Evolutionary conservation across 2,329 filamentous ascomycete genomes (phyloP).

Genomic region (Aspergillus sp.): DNA sequence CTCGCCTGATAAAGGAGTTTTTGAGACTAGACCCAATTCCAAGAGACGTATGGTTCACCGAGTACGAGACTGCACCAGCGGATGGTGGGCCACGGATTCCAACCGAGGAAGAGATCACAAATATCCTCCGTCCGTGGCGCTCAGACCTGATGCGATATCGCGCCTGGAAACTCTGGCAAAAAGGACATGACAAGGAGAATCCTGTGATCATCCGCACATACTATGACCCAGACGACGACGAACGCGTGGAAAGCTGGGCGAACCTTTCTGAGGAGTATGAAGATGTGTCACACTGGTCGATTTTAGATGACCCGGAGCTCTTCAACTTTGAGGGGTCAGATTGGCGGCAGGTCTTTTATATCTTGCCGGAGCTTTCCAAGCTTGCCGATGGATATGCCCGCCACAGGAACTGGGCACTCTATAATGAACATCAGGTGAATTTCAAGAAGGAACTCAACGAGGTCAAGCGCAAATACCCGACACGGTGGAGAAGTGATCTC

Average conservation of each 20-base stretch:
- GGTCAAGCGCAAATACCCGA: constrained; percentile 3
- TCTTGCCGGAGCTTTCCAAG: constrained; percentile 5
- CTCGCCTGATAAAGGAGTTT: too few relatives aligned
- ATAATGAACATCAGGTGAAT: not conserved
- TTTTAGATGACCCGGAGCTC: constrained; percentile 3
- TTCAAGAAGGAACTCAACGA: constrained; percentile 3
- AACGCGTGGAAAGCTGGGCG: constrained; percentile 5
- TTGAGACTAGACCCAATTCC: too few relatives aligned
- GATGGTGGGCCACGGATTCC: constrained; percentile 1
- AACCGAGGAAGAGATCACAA: constrained; percentile 9
- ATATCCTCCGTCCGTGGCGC: constrained; percentile 7
- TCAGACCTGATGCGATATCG: constrained; percentile 1
- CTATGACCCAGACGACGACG: constrained; percentile 1
- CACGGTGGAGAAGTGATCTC: constrained; percentile 4
- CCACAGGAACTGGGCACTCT: not conserved
- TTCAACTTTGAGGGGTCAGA: constrained; percentile 3
- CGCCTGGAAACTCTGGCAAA: constrained; percentile 3
- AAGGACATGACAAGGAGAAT: not conserved
- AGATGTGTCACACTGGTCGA: constrained; percentile 1
- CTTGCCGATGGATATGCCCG: constrained; percentile 2
- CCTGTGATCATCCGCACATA: constrained; percentile 1
- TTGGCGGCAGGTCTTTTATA: constrained; percentile 7
- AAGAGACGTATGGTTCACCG: too few relatives aligned
- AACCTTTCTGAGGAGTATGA: not conserved
- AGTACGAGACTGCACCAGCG: not conserved